These are phyloP conservation scores for Cladosporium halotolerans DNA, from an alignment of 2,329 filamentous ascomycete genomes.

Conservation along the genomic window DNA sequence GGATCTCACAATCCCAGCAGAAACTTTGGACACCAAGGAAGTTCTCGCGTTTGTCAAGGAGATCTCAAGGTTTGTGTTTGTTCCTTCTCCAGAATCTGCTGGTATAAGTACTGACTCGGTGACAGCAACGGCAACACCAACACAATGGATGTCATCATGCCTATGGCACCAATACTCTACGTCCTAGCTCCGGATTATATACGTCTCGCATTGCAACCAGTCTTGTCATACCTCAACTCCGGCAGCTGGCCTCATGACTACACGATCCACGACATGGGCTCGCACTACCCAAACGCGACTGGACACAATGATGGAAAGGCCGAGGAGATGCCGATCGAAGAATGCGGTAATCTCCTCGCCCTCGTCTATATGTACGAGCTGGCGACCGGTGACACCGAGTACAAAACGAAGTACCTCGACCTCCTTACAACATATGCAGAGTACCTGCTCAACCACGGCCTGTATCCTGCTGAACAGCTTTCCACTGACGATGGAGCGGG, in stretches of 20 bases:
- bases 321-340: slow-evolving; percentile 53
- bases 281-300: slow-evolving; percentile 62
- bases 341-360: slow-evolving; percentile 55
- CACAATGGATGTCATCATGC: slow-evolving; percentile 30
- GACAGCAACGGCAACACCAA: slow-evolving; percentile 34
- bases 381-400: slow-evolving; percentile 35
- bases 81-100: slow-evolving; percentile 14
- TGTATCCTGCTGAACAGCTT: slow-evolving; percentile 36
- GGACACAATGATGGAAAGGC: slow-evolving; percentile 33
- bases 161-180: slow-evolving; percentile 30
- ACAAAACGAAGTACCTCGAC: slow-evolving; percentile 31
- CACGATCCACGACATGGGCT: slow-evolving; percentile 69
- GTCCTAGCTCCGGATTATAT: slow-evolving; percentile 39
- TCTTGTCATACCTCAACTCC: slow-evolving; percentile 46
- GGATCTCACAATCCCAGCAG: slow-evolving; percentile 43
- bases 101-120: not conserved
- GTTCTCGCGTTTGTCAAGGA: slow-evolving; percentile 49
- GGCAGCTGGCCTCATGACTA: slow-evolving; percentile 38
- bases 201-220: slow-evolving; percentile 38
- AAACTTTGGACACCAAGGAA: slow-evolving; percentile 33
- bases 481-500: slow-evolving; percentile 40
- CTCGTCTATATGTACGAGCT: slow-evolving; percentile 43
- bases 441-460: slow-evolving; percentile 35
- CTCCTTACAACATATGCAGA: slow-evolving; percentile 36
- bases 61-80: slow-evolving; percentile 33